Evolutionary conservation across 108 stramenopile species (phyloP), one percentile per base, ranked within the genome.

Genomic region (Skeletonema grethae): DNA sequence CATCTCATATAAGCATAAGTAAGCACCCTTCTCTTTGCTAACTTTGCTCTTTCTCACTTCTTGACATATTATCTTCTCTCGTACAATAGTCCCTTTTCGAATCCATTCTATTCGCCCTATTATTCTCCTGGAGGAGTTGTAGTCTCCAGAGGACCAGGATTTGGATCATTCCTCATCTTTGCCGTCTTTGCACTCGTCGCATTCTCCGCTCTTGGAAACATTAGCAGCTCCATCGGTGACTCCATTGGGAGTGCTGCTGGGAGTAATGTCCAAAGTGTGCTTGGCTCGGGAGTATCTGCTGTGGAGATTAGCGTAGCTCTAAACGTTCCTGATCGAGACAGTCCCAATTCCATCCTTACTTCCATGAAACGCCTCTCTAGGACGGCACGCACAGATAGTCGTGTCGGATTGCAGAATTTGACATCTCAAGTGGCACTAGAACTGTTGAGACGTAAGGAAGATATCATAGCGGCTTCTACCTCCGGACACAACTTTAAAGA

Each of bases 251-350:
- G 61, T 43, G 57, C 48, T 29, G 12, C 78, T 16, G 66, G 59
- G 7, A 56, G 67, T 43, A 36, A 30, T 30, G 31, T 3, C 24
- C 63, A 45, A 20, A 72, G 72, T 63, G 78, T 61, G 1, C 68
- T 94, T 53, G 93, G 93, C 22, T 48, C 86, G 1, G 93, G 93
- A 9, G 77, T 85, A 13, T 85, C 87, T 9, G 88, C 90, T n/a
- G 88, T 75, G 5, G 75, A 90, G 59, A 63, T 94, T 6, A 84
- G 84, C 61, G 87, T 94, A 18, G 89, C 90, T 2, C 53, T 94
- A 22, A 81, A 90, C 29, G 88, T 94, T 45, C 67, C 90, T 8
- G 76, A 90, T 18, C 86, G 93, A 15, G 90, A 94, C 68, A 86
- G 87, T 58, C 82, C 79, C 16, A 82, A 82, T 69, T 87, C 87